Base-by-base conservation (phyloP, 2,329 filamentous ascomycete species). In the Claviceps sp. region DNA sequence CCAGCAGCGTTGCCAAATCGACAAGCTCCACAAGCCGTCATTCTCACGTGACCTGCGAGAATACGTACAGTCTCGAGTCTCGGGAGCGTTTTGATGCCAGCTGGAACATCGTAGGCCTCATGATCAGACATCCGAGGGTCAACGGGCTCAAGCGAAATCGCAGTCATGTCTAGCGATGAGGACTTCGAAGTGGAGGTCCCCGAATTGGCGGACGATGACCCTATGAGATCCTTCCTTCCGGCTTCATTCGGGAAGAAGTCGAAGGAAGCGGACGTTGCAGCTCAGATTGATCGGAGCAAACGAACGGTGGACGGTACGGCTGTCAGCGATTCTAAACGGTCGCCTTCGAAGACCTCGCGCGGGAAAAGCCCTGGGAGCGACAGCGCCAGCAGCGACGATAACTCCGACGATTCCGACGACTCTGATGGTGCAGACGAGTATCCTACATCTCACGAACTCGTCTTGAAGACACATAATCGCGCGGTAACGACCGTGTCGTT, bases 381-480 rank as follows among this genome's bases (percentile, higher is more conserved):
- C 50, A 49, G 60, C 59, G 47, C 56, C 57, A 37, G 68, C 72
- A 43, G 17, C 47, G 52, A 34, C 39, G 47, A 47, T 47, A 34
- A 47, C 13, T 43, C 39, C 19, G 64, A 65, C 60, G 65, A 72
- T 51, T 69, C 73, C 26, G 78, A 80, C 48, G 75, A 78, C 47
- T 73, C 74, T 1, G 81, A 89, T 22, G 87, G 90, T 34, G 87
- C 87, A 47, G 89, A 95, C 61, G 87, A 95, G 60, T 96, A 84
- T 58, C 93, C 93, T 1, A 82, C 94, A 13, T 94, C 93, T 5
- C 93, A 98, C 65, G 90, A 96, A 69, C 78, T 98, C 65, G 73
- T 95, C 30, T 75, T 97, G 64, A 95, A 94, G 69, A 95, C 91
- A 14, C 93, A 98, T 65, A 87, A 93, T 39, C 84, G 87, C 55